Conservation (phyloP, 768 basidiomycete genomes). For the Collybia nuda region DNA sequence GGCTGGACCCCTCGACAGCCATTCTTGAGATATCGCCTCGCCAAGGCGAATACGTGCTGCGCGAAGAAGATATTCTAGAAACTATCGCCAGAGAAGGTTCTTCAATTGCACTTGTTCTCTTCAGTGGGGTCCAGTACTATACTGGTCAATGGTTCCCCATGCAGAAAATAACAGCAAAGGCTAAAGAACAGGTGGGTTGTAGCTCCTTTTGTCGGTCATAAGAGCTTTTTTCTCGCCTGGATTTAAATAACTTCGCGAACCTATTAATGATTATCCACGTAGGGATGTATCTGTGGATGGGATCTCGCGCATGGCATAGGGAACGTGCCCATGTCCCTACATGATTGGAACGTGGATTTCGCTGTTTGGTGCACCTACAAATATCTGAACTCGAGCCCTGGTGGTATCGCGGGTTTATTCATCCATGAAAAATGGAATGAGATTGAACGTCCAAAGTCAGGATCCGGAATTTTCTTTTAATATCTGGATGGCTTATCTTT, state of each 20-base stretch:
- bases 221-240: conserved; percentile 6
- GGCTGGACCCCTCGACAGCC: conserved; percentile 67
- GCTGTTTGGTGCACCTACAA: conserved; percentile 99
- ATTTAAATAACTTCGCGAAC: neutral
- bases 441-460: conserved; percentile 61
- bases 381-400: conserved; percentile 95
- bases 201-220: conserved; percentile 10
- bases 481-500: conserved; percentile 13
- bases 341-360: conserved; percentile 95
- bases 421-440: conserved; percentile 83
- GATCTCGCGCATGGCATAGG: conserved; percentile 96
- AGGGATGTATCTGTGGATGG: conserved; percentile 95
- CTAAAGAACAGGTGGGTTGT: conserved; percentile 70
- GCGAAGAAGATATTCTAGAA: conserved; percentile 86
- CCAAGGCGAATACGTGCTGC: conserved; percentile 78
- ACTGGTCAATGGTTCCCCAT: conserved; percentile 96
- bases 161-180: conserved; percentile 76
- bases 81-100: conserved; percentile 70
- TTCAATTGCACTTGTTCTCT: conserved; percentile 86
- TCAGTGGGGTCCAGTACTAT: conserved; percentile 96
- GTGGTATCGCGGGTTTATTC: conserved; percentile 94
- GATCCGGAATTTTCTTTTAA: conserved; percentile 16
- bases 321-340: conserved; percentile 86
- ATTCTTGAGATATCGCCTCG: conserved; percentile 82
- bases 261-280: conserved; percentile 18